Base-by-base conservation (phyloP, 495 filamentous ascomycete genomes). In the Tuber calosporum region DNA sequence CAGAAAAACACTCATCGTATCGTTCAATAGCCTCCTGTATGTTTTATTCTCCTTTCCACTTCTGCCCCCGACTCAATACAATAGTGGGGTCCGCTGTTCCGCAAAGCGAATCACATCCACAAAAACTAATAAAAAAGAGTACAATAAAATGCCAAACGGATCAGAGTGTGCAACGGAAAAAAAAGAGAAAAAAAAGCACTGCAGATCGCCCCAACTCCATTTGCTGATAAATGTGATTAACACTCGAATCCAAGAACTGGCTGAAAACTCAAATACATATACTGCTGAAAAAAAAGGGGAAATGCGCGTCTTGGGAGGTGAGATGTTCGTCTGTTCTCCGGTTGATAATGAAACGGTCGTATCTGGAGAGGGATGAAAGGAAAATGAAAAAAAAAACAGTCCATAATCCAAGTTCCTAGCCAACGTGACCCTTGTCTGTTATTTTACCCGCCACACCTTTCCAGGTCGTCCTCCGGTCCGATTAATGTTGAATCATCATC, bases 401-500 rank as follows among this genome's bases (percentile, higher is more conserved):
- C 17, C 26, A 34, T 34, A 34, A 62, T 62, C 53, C 7, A 62
- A 34, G 26, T 34, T 62, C 53, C 53, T 17, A 34, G 53, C 26
- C 11, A 34, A 62, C 26, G 53, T 17, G 30, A 13, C 4, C 1
- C 53, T 15, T 30, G 13, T 53, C 53, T 34, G 26, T 62, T 15
- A 62, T 30, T 62, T 7, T 73, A 79, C 45, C 75, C 72, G 13
- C 69, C 26, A 13, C 76, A 76, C 58, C 77, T 80, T 42, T 77
- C 77, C n/a, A 73, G 26, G 37, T 81, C 79, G 15, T 78, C 75
- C 9, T 81, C 79, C 39, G 67, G 71, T 22, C 72, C 79, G 1
- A 81, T 76, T 9, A 81, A 62, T n/a, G 79, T 81, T 53, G 79
- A 77, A 19, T 81, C 79, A 69, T 76, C 74, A 70, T 81, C 79